A percentile compares a stretch with the other conserved stretches of the same genome.
These are phyloP conservation scores for Colletotrichum salicis DNA, from an alignment of 2,329 filamentous ascomycete genomes.

Conservation along the genomic window DNA sequence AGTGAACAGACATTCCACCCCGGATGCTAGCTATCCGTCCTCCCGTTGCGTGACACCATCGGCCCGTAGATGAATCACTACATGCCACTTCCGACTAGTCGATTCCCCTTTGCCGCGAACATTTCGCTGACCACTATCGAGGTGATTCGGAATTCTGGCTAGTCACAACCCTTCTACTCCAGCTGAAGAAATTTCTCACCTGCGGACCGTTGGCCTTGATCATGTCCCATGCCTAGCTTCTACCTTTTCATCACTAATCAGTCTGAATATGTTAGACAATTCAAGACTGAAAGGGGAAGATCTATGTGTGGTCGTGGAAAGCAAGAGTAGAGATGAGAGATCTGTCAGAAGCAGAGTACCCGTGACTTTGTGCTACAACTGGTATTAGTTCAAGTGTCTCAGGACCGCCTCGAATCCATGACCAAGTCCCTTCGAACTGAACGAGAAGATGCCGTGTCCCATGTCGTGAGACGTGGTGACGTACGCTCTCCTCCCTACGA, in stretches of 20 bases:
- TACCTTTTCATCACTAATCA: no score
- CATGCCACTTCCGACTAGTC: neutral
- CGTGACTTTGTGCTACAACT: neutral
- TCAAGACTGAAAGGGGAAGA: no score
- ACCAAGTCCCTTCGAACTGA: neutral
- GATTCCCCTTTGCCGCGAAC: neutral
- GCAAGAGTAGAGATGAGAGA: neutral
- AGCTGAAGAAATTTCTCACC: no score
- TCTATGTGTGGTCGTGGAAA: no score
- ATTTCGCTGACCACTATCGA: neutral
- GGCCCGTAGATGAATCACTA: neutral
- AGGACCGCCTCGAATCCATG: neutral
- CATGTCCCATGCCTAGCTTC: no score
- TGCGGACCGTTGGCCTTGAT: no score
- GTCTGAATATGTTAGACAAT: no score
- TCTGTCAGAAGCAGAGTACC: neutral
- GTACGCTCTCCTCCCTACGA: neutral
- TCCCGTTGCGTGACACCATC: neutral
- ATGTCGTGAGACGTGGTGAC: neutral
- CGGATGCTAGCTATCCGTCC: neutral
- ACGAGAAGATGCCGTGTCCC: neutral
- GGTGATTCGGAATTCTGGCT: neutral
- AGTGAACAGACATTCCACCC: neutral
- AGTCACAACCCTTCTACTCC: no score
- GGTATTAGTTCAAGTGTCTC: neutral